Conservation (phyloP, 257 asterid genomes). For the Capsicum baccatum region DNA sequence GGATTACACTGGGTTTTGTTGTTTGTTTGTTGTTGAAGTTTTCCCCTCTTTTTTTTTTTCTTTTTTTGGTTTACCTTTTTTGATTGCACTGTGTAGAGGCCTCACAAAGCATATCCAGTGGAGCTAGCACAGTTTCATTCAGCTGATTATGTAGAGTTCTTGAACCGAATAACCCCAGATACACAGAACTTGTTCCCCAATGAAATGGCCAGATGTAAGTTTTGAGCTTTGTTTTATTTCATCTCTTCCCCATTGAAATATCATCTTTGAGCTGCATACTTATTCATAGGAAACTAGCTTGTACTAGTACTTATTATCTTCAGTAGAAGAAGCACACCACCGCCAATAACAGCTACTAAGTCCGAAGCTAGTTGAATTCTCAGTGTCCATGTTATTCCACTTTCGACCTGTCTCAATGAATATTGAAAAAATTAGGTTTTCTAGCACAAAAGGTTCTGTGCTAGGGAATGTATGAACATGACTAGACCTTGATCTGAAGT, state of each 20-base stretch:
- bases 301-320: background rate
- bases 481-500: background rate
- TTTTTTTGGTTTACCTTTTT: slow-evolving; percentile 19
- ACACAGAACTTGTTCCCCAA: slow-evolving; percentile 57
- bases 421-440: background rate
- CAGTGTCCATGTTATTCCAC: background rate
- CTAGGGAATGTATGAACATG: background rate
- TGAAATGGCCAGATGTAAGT: slow-evolving; percentile 76
- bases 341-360: background rate
- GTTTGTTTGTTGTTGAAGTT: too few species aligned
- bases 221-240: slow-evolving; percentile 18
- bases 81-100: slow-evolving; percentile 65
- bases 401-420: background rate
- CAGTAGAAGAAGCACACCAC: background rate
- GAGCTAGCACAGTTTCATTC: slow-evolving; percentile 99
- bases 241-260: background rate
- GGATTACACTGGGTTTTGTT: too few species aligned
- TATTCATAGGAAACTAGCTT: background rate
- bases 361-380: background rate
- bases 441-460: background rate
- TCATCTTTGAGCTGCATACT: slow-evolving; percentile 14
- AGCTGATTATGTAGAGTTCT: slow-evolving; percentile 91
- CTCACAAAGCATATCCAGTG: slow-evolving; percentile 94
- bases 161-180: slow-evolving; percentile 85
- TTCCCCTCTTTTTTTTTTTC: background rate